Evolutionary conservation across 2,329 filamentous ascomycete species (phyloP).

Genomic region (Xylaria sp.): DNA sequence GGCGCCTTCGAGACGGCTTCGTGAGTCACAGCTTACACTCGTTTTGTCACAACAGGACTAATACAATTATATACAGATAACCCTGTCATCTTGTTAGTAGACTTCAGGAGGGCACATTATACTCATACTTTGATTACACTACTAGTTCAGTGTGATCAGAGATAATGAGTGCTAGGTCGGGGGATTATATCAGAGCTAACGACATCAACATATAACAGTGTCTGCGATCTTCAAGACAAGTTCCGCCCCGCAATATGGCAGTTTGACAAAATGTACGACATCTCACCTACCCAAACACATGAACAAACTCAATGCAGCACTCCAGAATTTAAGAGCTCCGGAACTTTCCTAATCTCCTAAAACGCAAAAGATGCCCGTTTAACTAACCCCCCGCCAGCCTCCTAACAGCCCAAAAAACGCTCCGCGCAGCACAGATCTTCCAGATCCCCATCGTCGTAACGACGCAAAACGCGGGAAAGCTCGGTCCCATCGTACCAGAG

Average conservation of each 20-base stretch:
- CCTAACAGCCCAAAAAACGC: constrained; percentile 73
- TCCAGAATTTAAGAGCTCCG: not conserved
- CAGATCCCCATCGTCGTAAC: constrained; percentile 84
- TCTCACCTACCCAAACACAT: not conserved
- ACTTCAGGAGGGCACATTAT: not conserved
- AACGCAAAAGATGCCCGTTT: not conserved
- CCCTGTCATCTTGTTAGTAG: constrained; percentile 61
- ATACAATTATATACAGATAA: constrained; percentile 51
- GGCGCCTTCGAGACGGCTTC: constrained; percentile 39
- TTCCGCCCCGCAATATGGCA: constrained; percentile 86
- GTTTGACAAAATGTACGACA: constrained; percentile 79
- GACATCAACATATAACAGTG: constrained; percentile 60
- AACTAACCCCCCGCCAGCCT: constrained; percentile 57
- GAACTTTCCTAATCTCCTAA: not conserved
- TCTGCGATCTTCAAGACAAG: constrained; percentile 96
- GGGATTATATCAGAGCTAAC: constrained; percentile 30
- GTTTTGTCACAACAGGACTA: constrained; percentile 18
- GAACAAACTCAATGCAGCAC: not conserved
- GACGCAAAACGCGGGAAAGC: constrained; percentile 81
- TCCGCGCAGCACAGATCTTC: constrained; percentile 71
- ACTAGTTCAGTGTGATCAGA: not conserved
- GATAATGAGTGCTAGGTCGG: not conserved
- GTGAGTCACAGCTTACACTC: constrained; percentile 36
- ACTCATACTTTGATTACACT: not conserved
- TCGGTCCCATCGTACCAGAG: constrained; percentile 82